Base-by-base conservation (phyloP, 257 asterid species). In the Nicotiana obtusifolia region DNA sequence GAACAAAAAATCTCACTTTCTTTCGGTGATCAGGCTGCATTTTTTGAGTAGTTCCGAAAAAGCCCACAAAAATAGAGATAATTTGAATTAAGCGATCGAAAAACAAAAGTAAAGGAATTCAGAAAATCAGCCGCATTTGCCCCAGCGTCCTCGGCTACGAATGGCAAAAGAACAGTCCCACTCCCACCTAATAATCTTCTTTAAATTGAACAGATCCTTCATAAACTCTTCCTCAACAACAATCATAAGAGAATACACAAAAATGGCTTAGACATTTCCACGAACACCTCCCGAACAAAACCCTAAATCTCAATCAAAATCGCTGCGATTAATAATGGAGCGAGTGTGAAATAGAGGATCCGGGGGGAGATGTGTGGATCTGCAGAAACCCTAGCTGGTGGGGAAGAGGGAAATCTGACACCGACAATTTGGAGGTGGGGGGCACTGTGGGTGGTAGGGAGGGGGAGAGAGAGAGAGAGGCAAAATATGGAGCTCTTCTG, bases 1-100 rank as follows among this genome's bases (percentile, higher is more conserved):
- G 1, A 66, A 20, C 3, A 59, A 9, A 49, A 82, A 77, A 78
- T 64, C 97, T 91, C 87, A 93, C 98, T 89, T 93, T 95, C 87
- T 93, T 92, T 6, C 90, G 88, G 81, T 90, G 94, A 91, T 93
- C 97, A 64, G 93, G 89, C 94, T 90, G 97, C 98, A 92, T 80
- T 77, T 64, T 81, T 78, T 31, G 52, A 83, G 84, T 75, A 49
- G 81, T 83, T 77, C 37, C 87, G 69, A 61, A 78, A 76, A 69
- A 9, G 13, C 80, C 69, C 69, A 75, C 67, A 24, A 84, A 80
- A 64, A n/a, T 35, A 44, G 17, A 4, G 24, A 67, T n/a, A 49
- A 19, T 67, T 26, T 8, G 54, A 47, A 47, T 67, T 62, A 11
- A 24, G 64, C 47, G 28, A 9, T 65, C 47, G 77, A 84, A 88